Base-by-base conservation (phyloP, 78 protist genomes). In the Dictyostelium intermedium region DNA sequence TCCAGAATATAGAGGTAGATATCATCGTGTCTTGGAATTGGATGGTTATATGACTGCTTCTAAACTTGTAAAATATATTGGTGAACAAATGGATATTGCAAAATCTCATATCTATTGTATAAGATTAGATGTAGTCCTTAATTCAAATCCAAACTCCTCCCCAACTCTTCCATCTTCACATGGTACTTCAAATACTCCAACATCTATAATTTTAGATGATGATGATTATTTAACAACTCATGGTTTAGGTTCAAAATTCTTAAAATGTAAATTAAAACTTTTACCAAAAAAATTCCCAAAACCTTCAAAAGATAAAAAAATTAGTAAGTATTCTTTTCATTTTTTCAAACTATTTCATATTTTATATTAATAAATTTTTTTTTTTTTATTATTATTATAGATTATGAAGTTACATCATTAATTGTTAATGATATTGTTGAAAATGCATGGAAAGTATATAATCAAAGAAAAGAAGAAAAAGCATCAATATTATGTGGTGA, bases 231-330 rank as follows among this genome's bases (percentile, higher is more conserved):
- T 87, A 16, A 53, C 92, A 5, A 78, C 82, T 1, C 56, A 78
- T 63, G 92, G 92, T 5, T 30, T 87, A 30, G 92, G 92, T 63
- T 30, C 79, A 1, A 76, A 50, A 43, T 87, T 78, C n/a, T 20
- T 61, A n/a, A 87, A 87, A 43, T 87, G 92, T 87, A 76, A 78
- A 63, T 63, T 87, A 78, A 87, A 78, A 78, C 35, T 87, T 7
- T 7, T 78, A 7, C 85, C 82, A 23, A 87, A 87, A 30, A 87
- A 87, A 45, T 61, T 78, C 34, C 92, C 92, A 41, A 87, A 78
- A 30, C 84, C 92, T 1, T 87, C 92, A 25, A 41, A 35, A 35
- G 82, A 87, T 69, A 85, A 60, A 76, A 72, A 76, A 76, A 73
- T 34, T 13, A 85, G 91, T 85, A 85, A 25, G 81, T 85, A 50